Base-by-base conservation (phyloP, 2,329 filamentous ascomycete species). In the Xylariaceae sp. region DNA sequence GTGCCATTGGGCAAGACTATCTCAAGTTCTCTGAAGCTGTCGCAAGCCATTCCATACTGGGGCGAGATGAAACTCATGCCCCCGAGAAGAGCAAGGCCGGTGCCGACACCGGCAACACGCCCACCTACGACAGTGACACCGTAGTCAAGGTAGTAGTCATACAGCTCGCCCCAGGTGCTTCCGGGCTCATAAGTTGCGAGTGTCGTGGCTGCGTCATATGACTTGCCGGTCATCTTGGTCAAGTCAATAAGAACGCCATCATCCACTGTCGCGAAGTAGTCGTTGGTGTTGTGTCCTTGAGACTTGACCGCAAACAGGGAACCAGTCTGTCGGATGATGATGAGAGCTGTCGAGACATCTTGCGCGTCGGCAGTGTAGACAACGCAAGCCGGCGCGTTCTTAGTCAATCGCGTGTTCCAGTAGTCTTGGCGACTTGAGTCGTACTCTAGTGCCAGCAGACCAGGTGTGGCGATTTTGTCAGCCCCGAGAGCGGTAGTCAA, bases 11-110 rank as follows among this genome's bases (percentile, higher is more conserved):
- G 51, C 14, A 53, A 19, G 30, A 53, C 51, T 7, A 53, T 44
- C 22, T 53, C 51, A 6, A 53, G 51, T 39, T 53, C 51, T 11
- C 51, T 18, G 35, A 53, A 53, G 17, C 51, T 12, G n/a, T 53
- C 51, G 32, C 51, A 53, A 15, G 51, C 51, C 51, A 53, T 53
- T 31, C 51, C 51, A 18, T 53, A 53, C 12, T 49, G 51, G 14
- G 51, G 47, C n/a, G 51, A 53, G 19, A 53, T 41, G 17, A 41
- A 53, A 39, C 51, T 53, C 51, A 53, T 50, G 2, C 51, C 51
- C 10, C 51, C 51, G 14, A 47, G 47, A 11, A 53, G 51, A 2
- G 51, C 51, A 7, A 53, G 32, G 5, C 51, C 47, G 1, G 51
- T 53, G 19, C 51, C 51, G 6, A 50, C 47, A 5, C 44, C 51